Conservation (phyloP, 768 basidiomycete genomes). For the Kwoniella pini region DNA sequence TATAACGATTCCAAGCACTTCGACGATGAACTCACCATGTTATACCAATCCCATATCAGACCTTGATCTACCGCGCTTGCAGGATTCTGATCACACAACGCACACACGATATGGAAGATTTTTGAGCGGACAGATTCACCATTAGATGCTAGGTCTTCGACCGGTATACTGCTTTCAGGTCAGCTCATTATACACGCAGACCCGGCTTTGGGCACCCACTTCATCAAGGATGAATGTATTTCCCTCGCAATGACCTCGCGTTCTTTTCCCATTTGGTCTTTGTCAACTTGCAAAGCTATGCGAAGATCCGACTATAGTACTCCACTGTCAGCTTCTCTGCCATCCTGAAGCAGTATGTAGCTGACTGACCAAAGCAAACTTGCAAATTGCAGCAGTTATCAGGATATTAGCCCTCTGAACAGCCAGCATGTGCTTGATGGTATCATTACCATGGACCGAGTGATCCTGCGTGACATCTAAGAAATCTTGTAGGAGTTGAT, state of each 20-base stretch:
- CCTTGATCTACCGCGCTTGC: constrained; percentile 31
- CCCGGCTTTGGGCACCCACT: constrained; percentile 24
- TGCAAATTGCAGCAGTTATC: constrained; percentile 49
- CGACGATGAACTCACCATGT: constrained; percentile 35
- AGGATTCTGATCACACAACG: constrained; percentile 30
- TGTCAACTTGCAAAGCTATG: constrained; percentile 37
- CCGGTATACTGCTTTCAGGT: constrained; percentile 33
- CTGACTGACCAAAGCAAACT: constrained; percentile 47
- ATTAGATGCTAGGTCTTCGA: constrained; percentile 48
- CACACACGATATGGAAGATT: constrained; percentile 49
- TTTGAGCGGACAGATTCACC: constrained; percentile 47
- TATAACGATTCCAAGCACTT: not conserved
- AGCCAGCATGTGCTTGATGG: constrained; percentile 32
- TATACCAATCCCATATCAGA: constrained; percentile 46
- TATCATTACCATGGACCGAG: constrained; percentile 2
- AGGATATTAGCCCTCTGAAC: constrained; percentile 50
- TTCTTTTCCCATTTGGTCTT: constrained; percentile 40
- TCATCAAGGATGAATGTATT: constrained; percentile 43
- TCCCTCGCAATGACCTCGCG: constrained; percentile 45
- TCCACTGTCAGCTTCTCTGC: not conserved
- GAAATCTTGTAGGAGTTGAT: constrained; percentile 25
- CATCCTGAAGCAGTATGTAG: not conserved
- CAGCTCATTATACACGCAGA: not conserved
- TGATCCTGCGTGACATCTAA: constrained; percentile 31
- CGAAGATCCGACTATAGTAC: constrained; percentile 38